Base-by-base conservation (phyloP, 371 early-diverging fungal genomes). In the Ordospora pajunii region DNA sequence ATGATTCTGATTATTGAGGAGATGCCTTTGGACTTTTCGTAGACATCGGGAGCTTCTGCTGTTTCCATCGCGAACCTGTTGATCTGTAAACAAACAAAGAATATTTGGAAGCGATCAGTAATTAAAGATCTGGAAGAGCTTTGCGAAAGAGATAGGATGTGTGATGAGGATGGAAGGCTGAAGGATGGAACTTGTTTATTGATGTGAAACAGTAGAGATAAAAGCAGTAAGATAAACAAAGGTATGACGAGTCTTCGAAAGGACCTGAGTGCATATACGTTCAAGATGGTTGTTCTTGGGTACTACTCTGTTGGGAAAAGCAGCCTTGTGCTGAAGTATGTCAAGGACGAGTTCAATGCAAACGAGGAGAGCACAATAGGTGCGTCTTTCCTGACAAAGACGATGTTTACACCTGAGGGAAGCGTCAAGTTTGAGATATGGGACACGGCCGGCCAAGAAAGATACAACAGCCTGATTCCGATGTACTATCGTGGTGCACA, bases 301-400 rank as follows among this genome's bases (percentile, higher is more conserved):
- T 70, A 80, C 45, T 86, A 84, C 63, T 76, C 80, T 17, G 81
- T 81, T 12, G 86, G 86, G 8, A 86, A 86, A 77, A 84, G 79
- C 40, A 82, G 84, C 46, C 21, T 86, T 23, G 75, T 76, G 12
- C 54, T 81, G 48, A 80, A 95, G 85, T 98, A 93, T 88, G 93
- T 96, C 67, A 93, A 93, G 86, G 91, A 90, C 67, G 92, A 91
- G 84, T 99, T 99, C 87, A 91, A 89, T 81, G 91, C 89, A 80
- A 94, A 94, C 85, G 96, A 98, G 88, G 95, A 96, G 84, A 95
- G 96, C 37, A 99, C 99, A 64, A 96, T 99, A 78, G 99, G 99
- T n/a, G 97, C 96, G 42, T 95, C 96, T 83, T 98, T 96, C 82
- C 88, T 95, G 82, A 95, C 96, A 75, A 98, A 98, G 82, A 94